Conservation (phyloP, 345 rosid genomes). For the Salix brachista region DNA sequence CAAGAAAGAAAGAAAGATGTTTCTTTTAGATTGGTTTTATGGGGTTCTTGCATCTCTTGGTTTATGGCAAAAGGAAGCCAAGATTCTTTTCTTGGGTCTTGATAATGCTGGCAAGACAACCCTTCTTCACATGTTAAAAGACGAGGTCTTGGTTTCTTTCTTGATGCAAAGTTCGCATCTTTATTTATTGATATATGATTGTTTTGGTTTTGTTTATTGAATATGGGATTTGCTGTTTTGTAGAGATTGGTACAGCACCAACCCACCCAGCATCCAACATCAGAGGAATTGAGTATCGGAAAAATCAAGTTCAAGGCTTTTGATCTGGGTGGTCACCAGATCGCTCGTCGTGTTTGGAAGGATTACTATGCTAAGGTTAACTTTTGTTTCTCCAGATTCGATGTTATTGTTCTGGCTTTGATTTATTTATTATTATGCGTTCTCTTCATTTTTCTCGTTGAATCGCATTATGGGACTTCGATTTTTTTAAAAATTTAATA, state of each 20-base stretch:
- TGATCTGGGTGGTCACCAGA: slow-evolving; percentile 79
- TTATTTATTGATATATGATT: not conserved
- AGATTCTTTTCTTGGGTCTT: slow-evolving; percentile 32
- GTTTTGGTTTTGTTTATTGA: not conserved
- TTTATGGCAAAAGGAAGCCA: slow-evolving; percentile 35
- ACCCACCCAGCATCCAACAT: slow-evolving; percentile 73
- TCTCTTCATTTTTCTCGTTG: not conserved
- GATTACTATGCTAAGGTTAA: slow-evolving; percentile 70
- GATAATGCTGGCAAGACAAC: slow-evolving; percentile 38
- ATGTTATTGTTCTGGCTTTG: not conserved
- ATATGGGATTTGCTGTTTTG: slow-evolving; percentile 10
- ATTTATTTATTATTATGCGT: not conserved
- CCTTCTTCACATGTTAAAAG: slow-evolving; percentile 38
- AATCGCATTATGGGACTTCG: not conserved
- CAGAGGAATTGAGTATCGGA: slow-evolving; percentile 75
- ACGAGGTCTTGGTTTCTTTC: slow-evolving; percentile 18
- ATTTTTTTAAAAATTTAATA: not conserved
- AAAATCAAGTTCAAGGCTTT: slow-evolving; percentile 84
- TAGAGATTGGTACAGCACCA: slow-evolving; percentile 77
- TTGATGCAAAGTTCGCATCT: not conserved
- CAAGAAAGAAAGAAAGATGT: slow-evolving; percentile 10
- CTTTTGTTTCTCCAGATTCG: not conserved
- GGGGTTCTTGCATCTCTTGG: slow-evolving; percentile 38
- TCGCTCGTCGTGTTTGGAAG: slow-evolving; percentile 81
- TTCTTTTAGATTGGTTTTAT: slow-evolving; percentile 33